Percentiles rank a stretch among this genome's conserved stretches.
Conservation (phyloP, 2,329 filamentous ascomycete species). For the Lecanicillium sp. region DNA sequence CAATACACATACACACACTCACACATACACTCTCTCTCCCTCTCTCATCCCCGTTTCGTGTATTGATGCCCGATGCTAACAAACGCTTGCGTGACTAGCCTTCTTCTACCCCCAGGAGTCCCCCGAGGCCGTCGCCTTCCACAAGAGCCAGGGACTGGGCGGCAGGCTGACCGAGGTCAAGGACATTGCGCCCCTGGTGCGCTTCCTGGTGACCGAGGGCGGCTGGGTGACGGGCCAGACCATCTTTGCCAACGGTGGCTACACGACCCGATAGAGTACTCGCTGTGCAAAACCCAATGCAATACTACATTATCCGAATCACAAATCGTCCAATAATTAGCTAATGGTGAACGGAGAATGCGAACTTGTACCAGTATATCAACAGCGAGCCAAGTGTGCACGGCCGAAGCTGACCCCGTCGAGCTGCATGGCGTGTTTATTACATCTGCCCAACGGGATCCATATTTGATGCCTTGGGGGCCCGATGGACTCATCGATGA, state of each 20-base stretch:
- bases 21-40: too few relatives aligned
- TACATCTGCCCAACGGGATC: slow-evolving; percentile 1
- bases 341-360: too few relatives aligned
- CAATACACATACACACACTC: too few relatives aligned
- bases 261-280: slow-evolving; percentile 34
- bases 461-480: slow-evolving; percentile 1
- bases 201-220: slow-evolving; percentile 38
- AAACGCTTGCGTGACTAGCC: slow-evolving; percentile 21
- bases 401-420: too few relatives aligned
- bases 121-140: slow-evolving; percentile 35
- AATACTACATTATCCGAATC: too few relatives aligned
- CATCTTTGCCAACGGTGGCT: slow-evolving; percentile 43
- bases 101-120: slow-evolving; percentile 41
- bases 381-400: too few relatives aligned
- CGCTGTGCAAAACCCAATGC: not conserved
- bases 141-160: slow-evolving; percentile 38
- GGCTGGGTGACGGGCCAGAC: slow-evolving; percentile 42
- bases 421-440: too few relatives aligned
- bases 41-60: not conserved
- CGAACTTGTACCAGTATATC: too few relatives aligned
- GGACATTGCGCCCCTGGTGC: slow-evolving; percentile 40
- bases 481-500: not conserved
- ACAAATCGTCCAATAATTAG: too few relatives aligned
- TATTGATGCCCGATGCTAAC: not conserved
- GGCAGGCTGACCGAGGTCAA: slow-evolving; percentile 34